Base-by-base conservation (phyloP, 73 alveolate species). In the Symbiodinium pilosum region DNA sequence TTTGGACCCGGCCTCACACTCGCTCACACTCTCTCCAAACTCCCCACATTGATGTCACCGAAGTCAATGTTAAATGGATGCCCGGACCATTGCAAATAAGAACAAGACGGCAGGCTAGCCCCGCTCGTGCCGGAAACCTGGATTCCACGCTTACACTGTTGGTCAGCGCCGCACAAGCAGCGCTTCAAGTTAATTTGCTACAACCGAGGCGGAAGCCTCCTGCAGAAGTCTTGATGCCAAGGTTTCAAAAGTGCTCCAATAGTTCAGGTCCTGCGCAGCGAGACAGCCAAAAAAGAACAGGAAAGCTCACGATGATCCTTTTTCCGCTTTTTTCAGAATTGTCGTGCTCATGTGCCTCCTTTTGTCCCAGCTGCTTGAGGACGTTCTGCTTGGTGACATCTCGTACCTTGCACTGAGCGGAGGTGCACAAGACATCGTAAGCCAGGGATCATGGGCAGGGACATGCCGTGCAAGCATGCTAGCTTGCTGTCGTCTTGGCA, bases 1-100 rank as follows among this genome's bases (percentile, higher is more conserved):
- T 16, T 42, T 18, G 97, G 97, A 40, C 97, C 97, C 21, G 97
- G 97, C 97, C 97, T 91, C 68, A 42, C 38, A 64, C 81, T 24
- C 5, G 30, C 20, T 6, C 59, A 47, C 59, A 47, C 59, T 9
- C 59, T 9, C 14, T n/a, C n/a, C n/a, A n/a, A n/a, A n/a, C n/a
- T n/a, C n/a, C n/a, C n/a, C n/a, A n/a, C n/a, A n/a, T n/a, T n/a
- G n/a, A n/a, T n/a, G n/a, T n/a, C n/a, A n/a, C n/a, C n/a, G n/a
- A n/a, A n/a, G n/a, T n/a, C n/a, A n/a, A n/a, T n/a, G n/a, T n/a
- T n/a, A n/a, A n/a, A n/a, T n/a, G n/a, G n/a, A n/a, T n/a, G n/a
- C n/a, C n/a, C n/a, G n/a, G n/a, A n/a, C n/a, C n/a, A n/a, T 54
- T n/a, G 73, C 73, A 54, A 30, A 16, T 56, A 26, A 64, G 81